Evolutionary conservation across 2,329 filamentous ascomycete species (phyloP).

Genomic region (Teratosphaeria destructans): DNA sequence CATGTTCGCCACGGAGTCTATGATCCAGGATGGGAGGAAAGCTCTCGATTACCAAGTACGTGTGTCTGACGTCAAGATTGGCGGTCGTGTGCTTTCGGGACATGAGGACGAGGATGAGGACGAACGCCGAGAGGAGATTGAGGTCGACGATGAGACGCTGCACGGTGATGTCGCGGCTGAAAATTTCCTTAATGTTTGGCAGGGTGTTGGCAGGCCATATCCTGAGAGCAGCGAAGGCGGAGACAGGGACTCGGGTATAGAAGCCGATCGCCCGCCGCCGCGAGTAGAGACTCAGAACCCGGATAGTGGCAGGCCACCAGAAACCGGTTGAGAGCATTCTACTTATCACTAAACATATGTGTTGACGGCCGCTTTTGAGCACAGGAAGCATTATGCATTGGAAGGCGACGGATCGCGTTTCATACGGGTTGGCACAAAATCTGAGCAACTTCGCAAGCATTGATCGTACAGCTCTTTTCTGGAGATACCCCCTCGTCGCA

Average conservation of each 20-base stretch:
- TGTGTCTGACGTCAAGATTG: conserved; percentile 68
- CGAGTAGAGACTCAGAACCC: not conserved
- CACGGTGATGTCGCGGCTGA: conserved; percentile 12
- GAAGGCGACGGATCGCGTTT: not conserved
- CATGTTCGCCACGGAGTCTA: conserved; percentile 75
- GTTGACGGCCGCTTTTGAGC: not conserved
- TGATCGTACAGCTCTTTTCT: not conserved
- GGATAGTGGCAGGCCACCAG: conserved; percentile 5
- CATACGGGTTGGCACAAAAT: not conserved
- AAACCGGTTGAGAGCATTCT: not conserved
- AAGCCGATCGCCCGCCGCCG: conserved; percentile 6
- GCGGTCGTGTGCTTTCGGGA: conserved; percentile 63
- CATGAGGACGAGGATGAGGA: conserved; percentile 36
- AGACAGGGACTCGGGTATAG: conserved; percentile 12
- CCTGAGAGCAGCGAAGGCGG: conserved; percentile 6
- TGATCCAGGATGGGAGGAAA: conserved; percentile 81
- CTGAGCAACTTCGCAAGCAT: not conserved
- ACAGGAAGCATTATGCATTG: not conserved
- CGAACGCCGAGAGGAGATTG: conserved; percentile 9
- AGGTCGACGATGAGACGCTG: conserved; percentile 14
- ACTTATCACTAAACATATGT: not conserved
- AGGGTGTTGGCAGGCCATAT: conserved; percentile 6
- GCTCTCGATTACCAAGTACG: conserved; percentile 75
- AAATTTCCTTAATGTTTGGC: conserved; percentile 16
- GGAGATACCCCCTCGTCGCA: not conserved